Conservation (phyloP, 352 stramenopile genomes). For the Globisporangium paroecandrum region DNA sequence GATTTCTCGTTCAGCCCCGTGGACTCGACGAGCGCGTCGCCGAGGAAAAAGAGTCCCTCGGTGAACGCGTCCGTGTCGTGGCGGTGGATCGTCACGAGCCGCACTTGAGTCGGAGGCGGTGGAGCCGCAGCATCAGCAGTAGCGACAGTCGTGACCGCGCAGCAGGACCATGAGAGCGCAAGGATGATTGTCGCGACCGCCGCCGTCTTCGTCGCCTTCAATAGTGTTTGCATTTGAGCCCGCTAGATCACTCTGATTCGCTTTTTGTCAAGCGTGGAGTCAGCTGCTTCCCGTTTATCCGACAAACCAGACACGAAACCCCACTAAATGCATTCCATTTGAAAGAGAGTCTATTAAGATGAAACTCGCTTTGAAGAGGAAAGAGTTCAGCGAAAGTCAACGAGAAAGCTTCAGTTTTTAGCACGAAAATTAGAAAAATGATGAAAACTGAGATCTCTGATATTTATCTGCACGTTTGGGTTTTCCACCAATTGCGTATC, state of each 20-base stretch:
- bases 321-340: neutral
- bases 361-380: neutral
- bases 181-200: neutral
- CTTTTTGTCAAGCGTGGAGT: neutral
- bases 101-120: slow-evolving; percentile 31
- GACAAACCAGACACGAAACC: neutral
- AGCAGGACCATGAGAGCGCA: neutral
- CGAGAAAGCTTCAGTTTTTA: no score
- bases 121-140: slow-evolving; percentile 17
- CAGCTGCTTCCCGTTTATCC: neutral
- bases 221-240: neutral
- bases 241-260: neutral
- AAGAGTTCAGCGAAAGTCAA: no score
- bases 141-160: neutral
- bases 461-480: no score
- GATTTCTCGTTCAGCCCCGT: slow-evolving; percentile 60
- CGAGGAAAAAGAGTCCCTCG: slow-evolving; percentile 67
- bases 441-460: no score
- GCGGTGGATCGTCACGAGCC: slow-evolving; percentile 56
- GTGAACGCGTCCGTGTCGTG: slow-evolving; percentile 72
- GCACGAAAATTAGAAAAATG: no score
- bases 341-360: neutral
- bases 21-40: slow-evolving; percentile 65
- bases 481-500: neutral
- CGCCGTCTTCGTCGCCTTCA: neutral